Evolutionary conservation across 73 alveolate genomes (phyloP), one percentile per base, ranked within the genome.

Genomic region (Blepharisma stoltei): DNA sequence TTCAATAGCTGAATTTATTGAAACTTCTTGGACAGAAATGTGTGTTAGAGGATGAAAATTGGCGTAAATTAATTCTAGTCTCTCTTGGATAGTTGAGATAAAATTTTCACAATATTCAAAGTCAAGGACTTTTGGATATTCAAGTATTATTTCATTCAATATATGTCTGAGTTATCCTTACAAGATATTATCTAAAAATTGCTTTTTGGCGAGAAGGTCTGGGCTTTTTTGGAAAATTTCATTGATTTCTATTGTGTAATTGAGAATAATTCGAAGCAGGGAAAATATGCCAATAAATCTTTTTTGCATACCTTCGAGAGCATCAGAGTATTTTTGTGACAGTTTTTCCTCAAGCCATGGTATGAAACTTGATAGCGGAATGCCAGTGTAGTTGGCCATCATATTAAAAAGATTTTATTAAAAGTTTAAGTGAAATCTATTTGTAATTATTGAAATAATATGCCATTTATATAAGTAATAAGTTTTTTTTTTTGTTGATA

Each of bases 11-110:
- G 14, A 7, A 43, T 44, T 69, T 2, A 44, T 9, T 38, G 43
- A 11, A 2, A 14, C 32, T 7, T 69, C 65, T 9, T 46, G 55
- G 21, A 4, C 27, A 23, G 67, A 14, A 8, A 44, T 9, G 80
- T 69, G 79, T 7, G 23, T 23, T 37, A 69, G 43, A 38, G 79
- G 79, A 69, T 69, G 79, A 46, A 43, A 69, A 44, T 43, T 69
- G 11, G 79, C 45, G 4, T 69, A 14, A 7, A 69, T 14, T 9
- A 37, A 9, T 14, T 69, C 79, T 9, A 69, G 5, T 25, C 79
- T 25, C 14, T 69, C 79, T 37, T 23, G 21, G 65, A 69, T 18
- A n/a, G 18, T 38, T 47, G 9, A n/a, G 1, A 69, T 11, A 25
- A 69, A 69, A 43, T 25, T 23, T n/a, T 69, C 79, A 25, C 71